These are phyloP conservation scores for Diplodia sapinea DNA, from an alignment of 2,329 filamentous ascomycete genomes.

Conservation along the genomic window DNA sequence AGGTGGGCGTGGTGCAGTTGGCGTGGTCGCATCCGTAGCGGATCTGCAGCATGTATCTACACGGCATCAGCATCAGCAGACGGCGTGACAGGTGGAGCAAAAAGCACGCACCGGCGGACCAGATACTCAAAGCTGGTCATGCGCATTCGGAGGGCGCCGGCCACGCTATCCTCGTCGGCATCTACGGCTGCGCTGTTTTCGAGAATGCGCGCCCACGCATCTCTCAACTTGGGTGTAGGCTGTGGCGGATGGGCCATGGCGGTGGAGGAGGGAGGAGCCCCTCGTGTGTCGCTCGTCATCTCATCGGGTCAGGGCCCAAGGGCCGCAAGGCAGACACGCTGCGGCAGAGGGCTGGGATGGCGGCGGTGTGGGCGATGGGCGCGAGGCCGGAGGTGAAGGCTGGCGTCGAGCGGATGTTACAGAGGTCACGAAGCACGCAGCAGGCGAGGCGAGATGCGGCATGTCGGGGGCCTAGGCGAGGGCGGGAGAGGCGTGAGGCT, in stretches of 20 bases:
- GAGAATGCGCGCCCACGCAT: conserved; percentile 27
- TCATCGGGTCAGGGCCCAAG: conserved; percentile 14
- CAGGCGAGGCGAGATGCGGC: conserved; percentile 4
- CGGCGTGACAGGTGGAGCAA: conserved; percentile 30
- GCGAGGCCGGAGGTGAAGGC: not conserved
- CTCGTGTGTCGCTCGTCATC: conserved; percentile 30
- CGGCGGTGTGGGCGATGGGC: not conserved
- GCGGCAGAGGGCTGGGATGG: not conserved
- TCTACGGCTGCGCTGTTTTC: conserved; percentile 1
- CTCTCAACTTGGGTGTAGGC: conserved; percentile 6
- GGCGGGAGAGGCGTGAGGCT: not conserved
- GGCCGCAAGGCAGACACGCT: conserved; percentile 9
- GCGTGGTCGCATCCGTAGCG: conserved; percentile 75
- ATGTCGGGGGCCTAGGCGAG: conserved; percentile 7
- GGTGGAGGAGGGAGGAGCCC: conserved; percentile 22
- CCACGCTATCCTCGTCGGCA: not conserved
- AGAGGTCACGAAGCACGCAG: conserved; percentile 18
- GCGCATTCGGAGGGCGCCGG: conserved; percentile 8
- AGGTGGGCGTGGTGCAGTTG: conserved; percentile 75
- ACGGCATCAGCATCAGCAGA: conserved; percentile 22
- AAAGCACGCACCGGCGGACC: conserved; percentile 39
- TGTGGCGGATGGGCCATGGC: conserved; percentile 17
- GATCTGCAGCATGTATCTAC: conserved; percentile 80
- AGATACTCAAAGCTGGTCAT: conserved; percentile 40
- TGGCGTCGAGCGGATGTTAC: conserved; percentile 1